phyloP scores from a whole-genome alignment of 495 filamentous ascomycete genomes.

The Cercophora samala region DNA sequence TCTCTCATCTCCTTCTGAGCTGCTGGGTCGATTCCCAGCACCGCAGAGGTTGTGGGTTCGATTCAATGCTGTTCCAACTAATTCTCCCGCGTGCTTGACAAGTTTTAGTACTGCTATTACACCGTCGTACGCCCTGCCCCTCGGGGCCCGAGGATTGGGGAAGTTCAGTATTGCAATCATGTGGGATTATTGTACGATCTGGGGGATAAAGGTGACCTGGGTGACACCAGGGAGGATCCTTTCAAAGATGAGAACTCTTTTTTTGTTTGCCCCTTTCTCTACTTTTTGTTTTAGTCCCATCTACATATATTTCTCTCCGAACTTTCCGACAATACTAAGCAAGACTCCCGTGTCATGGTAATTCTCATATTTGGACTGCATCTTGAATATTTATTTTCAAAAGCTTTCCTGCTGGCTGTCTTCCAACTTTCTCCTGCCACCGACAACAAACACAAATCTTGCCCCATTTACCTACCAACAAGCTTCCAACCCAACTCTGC shows the following conservation, averaged over 20 bases:
- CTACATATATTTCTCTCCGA: too few species aligned
- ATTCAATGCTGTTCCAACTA: background rate
- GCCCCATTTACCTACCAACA: too few species aligned
- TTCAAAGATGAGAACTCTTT: background rate
- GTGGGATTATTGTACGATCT: background rate
- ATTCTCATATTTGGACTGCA: too few species aligned
- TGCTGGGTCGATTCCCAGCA: background rate
- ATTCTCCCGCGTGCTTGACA: background rate
- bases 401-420: too few species aligned
- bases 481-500: too few species aligned
- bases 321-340: too few species aligned
- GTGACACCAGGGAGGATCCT: background rate
- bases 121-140: background rate
- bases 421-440: too few species aligned
- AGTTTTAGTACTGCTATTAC: background rate
- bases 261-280: background rate
- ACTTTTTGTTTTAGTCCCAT: background rate
- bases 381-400: too few species aligned
- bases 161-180: background rate
- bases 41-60: background rate
- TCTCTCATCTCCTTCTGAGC: background rate
- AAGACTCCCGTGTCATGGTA: too few species aligned
- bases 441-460: too few species aligned
- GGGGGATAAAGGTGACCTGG: background rate
- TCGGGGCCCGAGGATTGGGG: background rate